Percentiles rank a stretch among this genome's conserved stretches.
phyloP scores from a whole-genome alignment of 352 stramenopile species.

The Hyaloperonospora arabidopsidis region DNA sequence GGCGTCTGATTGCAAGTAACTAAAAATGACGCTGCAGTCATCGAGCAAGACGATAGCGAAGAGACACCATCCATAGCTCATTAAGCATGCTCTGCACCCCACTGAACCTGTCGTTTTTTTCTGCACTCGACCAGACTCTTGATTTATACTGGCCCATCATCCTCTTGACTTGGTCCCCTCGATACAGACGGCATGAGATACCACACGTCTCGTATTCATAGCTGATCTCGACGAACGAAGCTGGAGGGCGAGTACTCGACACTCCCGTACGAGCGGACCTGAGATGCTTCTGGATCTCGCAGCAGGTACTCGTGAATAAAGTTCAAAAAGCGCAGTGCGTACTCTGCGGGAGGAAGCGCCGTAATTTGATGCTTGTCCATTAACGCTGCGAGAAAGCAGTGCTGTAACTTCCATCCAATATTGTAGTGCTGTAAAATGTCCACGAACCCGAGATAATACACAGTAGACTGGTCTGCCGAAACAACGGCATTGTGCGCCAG shows the following conservation, averaged over 20 bases:
- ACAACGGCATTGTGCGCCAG: conserved; percentile 74
- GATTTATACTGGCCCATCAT: too few species aligned
- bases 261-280: conserved; percentile 64
- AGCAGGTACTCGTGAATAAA: conserved; percentile 83
- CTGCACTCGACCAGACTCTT: too few species aligned
- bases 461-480: conserved; percentile 53
- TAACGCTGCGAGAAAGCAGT: conserved; percentile 60
- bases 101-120: too few species aligned
- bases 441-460: conserved; percentile 83
- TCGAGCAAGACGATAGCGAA: too few species aligned
- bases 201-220: conserved; percentile 16
- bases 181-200: conserved; percentile 5
- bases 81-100: too few species aligned
- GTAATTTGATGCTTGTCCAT: conserved; percentile 75
- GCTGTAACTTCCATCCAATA: conserved; percentile 78
- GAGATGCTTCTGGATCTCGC: conserved; percentile 44
- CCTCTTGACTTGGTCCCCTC: conserved; percentile 4
- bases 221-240: conserved; percentile 12
- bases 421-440: conserved; percentile 85
- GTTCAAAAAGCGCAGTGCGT: conserved; percentile 76
- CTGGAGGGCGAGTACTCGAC: conserved; percentile 37
- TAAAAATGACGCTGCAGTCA: too few species aligned
- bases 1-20: too few species aligned
- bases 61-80: too few species aligned
- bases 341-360: conserved; percentile 71